Percentiles rank a stretch among this genome's conserved stretches.
phyloP scores from a whole-genome alignment of 1,284 basidiomycete species.

The Lentinus polychrous region DNA sequence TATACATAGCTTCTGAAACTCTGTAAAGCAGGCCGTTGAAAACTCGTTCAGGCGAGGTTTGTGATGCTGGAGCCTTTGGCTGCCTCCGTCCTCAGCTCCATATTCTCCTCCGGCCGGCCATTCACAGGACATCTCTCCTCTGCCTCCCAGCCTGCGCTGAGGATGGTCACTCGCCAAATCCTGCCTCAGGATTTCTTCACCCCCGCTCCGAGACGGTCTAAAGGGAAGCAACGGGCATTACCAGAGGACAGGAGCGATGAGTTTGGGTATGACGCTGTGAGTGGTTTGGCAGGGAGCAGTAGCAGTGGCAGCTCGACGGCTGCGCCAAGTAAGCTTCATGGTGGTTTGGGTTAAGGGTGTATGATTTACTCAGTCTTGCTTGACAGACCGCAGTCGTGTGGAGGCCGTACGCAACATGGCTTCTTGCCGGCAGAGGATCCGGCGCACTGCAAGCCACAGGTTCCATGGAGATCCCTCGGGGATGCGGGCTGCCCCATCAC shows the following conservation, averaged over 20 bases:
- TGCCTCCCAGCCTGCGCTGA: conserved; percentile 16
- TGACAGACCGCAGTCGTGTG: conserved; percentile 6
- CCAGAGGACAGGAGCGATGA: conserved; percentile 23
- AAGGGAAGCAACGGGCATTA: conserved; percentile 43
- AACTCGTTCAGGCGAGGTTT: conserved; percentile 12
- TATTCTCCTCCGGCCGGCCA: conserved; percentile 40
- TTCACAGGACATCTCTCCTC: conserved; percentile 20
- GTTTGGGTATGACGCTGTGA: conserved; percentile 8
- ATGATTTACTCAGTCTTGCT: background rate
- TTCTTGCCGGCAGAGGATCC: conserved; percentile 13
- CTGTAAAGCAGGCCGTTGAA: background rate
- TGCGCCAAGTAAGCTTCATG: too few species aligned
- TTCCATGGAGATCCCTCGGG: background rate
- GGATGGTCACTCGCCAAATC: conserved; percentile 19
- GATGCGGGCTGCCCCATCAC: conserved; percentile 12
- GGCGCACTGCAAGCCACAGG: background rate
- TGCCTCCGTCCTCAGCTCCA: conserved; percentile 41
- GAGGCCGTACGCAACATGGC: conserved; percentile 8
- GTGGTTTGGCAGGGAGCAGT: conserved; percentile 5
- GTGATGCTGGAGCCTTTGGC: conserved; percentile 44
- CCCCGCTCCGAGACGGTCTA: conserved; percentile 40
- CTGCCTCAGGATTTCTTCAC: conserved; percentile 46
- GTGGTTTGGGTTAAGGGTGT: background rate
- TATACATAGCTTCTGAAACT: background rate
- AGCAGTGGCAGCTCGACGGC: too few species aligned